phyloP scores from a whole-genome alignment of 345 rosid species.

The Citrus glauca region DNA sequence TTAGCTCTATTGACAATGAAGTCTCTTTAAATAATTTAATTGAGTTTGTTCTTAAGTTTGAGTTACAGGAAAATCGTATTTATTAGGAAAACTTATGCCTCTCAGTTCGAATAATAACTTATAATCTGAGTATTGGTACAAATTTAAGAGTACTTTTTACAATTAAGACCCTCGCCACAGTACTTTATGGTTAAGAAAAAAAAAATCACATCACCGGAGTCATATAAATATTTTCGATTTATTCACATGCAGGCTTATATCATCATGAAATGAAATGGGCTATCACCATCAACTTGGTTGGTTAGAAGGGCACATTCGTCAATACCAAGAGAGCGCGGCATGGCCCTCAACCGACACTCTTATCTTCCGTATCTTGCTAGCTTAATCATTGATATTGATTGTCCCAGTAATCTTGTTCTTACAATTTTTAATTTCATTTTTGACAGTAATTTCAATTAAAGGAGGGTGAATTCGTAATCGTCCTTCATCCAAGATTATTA shows the following conservation, averaged over 20 bases:
- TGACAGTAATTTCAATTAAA: not conserved
- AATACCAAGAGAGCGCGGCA: constrained; percentile 15
- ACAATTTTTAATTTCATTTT: not conserved
- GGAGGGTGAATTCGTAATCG: constrained; percentile 11
- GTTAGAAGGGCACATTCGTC: constrained; percentile 22
- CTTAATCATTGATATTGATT: not conserved
- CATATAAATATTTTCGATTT: not conserved
- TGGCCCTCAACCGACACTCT: constrained; percentile 24
- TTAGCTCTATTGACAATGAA: rapidly evolving
- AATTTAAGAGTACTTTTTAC: rapidly evolving
- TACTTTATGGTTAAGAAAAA: no score
- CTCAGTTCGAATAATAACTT: rapidly evolving
- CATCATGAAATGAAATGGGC: not conserved
- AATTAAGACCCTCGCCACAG: rapidly evolving
- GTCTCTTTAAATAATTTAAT: no score
- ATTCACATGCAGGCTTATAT: not conserved
- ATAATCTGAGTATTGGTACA: no score
- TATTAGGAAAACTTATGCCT: no score
- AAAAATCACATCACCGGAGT: no score
- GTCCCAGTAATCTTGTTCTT: not conserved
- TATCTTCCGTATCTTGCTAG: constrained; percentile 5
- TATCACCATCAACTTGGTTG: not conserved
- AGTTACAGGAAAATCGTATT: rapidly evolving
- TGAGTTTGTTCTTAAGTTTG: no score
- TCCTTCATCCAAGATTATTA: constrained; percentile 11